phyloP scores from a whole-genome alignment of 78 protist genomes.

The Salpingoeca rosetta region DNA sequence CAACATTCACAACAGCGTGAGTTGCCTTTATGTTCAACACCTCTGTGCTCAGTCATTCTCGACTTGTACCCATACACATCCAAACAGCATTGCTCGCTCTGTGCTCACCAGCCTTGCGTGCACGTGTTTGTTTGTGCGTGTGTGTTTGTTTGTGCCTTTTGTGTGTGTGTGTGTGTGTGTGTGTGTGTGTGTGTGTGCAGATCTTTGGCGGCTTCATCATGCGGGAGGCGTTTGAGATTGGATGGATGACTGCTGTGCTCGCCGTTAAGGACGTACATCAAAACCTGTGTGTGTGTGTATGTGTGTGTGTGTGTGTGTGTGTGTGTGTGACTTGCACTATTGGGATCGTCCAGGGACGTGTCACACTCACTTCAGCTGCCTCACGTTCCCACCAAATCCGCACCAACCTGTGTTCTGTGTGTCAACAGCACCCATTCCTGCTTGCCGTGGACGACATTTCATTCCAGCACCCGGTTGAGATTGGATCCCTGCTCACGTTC shows the following conservation, averaged over 20 bases:
- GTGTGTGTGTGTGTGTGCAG: too few species aligned
- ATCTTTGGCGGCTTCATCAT: constrained; percentile 14
- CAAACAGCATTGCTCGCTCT: too few species aligned
- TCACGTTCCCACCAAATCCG: neutral
- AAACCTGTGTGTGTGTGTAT: too few species aligned
- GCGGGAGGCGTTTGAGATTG: constrained; percentile 11
- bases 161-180: too few species aligned
- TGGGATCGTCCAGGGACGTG: neutral
- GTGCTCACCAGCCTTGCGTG: too few species aligned
- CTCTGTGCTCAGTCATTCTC: too few species aligned
- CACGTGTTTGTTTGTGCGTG: too few species aligned
- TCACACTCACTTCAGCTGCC: neutral
- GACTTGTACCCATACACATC: too few species aligned
- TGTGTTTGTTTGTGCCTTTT: too few species aligned
- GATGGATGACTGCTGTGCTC: neutral
- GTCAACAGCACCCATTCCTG: neutral
- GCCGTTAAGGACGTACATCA: neutral
- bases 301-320: too few species aligned
- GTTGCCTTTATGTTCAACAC: too few species aligned
- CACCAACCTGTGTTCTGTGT: neutral
- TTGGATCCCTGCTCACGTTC: constrained; percentile 6
- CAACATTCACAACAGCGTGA: constrained; percentile 5
- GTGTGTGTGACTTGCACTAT: too few species aligned
- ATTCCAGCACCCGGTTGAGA: constrained; percentile 7
- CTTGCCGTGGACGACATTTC: constrained; percentile 6